These are phyloP conservation scores for Teratosphaeria zuluensis DNA, from an alignment of 2,329 filamentous ascomycete species.

Conservation along the genomic window DNA sequence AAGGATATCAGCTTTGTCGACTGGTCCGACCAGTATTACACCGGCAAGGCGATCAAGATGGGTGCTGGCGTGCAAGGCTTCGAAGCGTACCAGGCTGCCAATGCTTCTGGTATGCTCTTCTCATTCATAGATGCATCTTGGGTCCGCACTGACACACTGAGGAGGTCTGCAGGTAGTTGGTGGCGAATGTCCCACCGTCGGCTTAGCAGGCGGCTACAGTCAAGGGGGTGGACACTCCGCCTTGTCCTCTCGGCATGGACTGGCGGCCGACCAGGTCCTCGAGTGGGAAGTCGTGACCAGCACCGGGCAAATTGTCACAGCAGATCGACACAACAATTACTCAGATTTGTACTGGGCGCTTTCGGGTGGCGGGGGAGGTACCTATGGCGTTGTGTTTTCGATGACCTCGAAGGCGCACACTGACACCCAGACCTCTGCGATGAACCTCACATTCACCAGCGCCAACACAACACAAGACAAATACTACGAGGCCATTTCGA, in stretches of 20 bases:
- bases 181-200: conserved; percentile 47
- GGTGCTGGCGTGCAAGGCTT: conserved; percentile 46
- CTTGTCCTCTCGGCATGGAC: conserved; percentile 45
- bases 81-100: conserved; percentile 38
- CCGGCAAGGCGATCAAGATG: conserved; percentile 43
- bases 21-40: conserved; percentile 35
- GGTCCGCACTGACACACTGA: no score
- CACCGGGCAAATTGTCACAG: conserved; percentile 39
- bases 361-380: conserved; percentile 50
- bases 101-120: no score
- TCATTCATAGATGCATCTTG: conserved; percentile 23
- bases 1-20: conserved; percentile 38
- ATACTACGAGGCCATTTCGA: conserved; percentile 43
- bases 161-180: conserved; percentile 42
- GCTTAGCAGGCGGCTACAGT: conserved; percentile 49
- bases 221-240: conserved; percentile 52
- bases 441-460: conserved; percentile 34
- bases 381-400: conserved; percentile 47
- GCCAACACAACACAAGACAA: conserved; percentile 10
- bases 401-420: conserved; percentile 45
- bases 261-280: conserved; percentile 51
- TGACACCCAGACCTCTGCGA: conserved; percentile 34
- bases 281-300: conserved; percentile 40
- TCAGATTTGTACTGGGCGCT: conserved; percentile 55
- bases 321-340: conserved; percentile 37